Base-by-base conservation (phyloP, 495 filamentous ascomycete genomes). In the Neurospora sp. region DNA sequence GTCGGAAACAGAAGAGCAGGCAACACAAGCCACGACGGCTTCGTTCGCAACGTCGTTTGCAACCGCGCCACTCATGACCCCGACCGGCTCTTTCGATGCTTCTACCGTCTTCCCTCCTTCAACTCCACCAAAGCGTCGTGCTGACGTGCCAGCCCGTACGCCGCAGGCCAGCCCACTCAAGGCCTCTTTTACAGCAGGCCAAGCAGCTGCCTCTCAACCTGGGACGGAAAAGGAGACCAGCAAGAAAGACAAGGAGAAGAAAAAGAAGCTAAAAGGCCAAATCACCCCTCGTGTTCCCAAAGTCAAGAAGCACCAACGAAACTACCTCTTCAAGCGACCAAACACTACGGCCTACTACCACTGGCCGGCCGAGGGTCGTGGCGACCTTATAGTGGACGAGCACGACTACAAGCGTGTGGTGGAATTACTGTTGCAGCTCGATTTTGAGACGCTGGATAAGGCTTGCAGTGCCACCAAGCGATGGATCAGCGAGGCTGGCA, bases 371-470 rank as follows among this genome's bases (percentile, higher is more conserved):
- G 82, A 86, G 38, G 90, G 90, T 69, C 86, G 93, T 49, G 93
- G 93, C 9, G 84, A 91, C 23, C 85, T 92, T 9, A 83, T 96
- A 4, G 85, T 97, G 9, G 86, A 86, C 44, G 90, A 93, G 42
- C 86, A 86, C 71, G 89, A 90, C 46, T 99, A 97, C 83, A 91
- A 92, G 74, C 86, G 89, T 11, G 88, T 91, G n/a, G 88, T 90
- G 72, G 91, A 96, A 76, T 82, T 93, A 41, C 85, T 99, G 2
- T 87, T 97, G n/a, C 88, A 91, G 35, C 88, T 95, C 16, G 93
- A 98, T 79, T 98, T 98, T 81, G 90, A 89, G 12, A 91, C 89
- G 42, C 76, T 90, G 35, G 86, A 90, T 4, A 87, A 92, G n/a
- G 91, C 93, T 6, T 82, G 82, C 16, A 83, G 85, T 31, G 93